Evolutionary conservation across 768 basidiomycete species (phyloP).

Genomic region (Suillus clintonianus): DNA sequence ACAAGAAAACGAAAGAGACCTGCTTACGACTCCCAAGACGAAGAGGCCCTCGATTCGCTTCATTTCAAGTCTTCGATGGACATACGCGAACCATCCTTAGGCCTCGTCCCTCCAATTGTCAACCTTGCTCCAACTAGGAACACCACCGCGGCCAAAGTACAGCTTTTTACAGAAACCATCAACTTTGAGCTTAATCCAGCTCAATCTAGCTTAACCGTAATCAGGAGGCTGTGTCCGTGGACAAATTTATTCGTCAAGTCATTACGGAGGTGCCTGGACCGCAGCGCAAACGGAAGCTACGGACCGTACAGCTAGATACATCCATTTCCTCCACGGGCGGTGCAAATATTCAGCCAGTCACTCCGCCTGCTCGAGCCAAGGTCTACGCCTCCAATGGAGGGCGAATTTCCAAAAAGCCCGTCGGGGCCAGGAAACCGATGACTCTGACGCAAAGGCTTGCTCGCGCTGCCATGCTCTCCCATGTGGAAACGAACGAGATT

Average conservation of each 20-base stretch:
- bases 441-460: constrained; percentile 17
- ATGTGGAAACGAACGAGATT: constrained; percentile 21
- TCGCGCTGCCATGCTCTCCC: constrained; percentile 28
- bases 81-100: neutral
- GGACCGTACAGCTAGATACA: neutral
- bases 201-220: neutral
- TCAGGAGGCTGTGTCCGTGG: constrained; percentile 23
- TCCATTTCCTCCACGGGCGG: neutral
- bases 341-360: constrained; percentile 20
- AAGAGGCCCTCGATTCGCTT: neutral
- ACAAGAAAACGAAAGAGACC: constrained; percentile 2
- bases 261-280: neutral
- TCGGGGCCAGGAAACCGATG: constrained; percentile 1
- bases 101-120: constrained; percentile 20
- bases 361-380: neutral
- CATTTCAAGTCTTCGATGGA: neutral
- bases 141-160: neutral
- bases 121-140: constrained; percentile 7
- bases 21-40: neutral
- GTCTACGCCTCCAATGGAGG: neutral
- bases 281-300: neutral
- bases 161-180: neutral
- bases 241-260: constrained; percentile 23
- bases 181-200: neutral
- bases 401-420: neutral